Evolutionary conservation across 257 asterid species (phyloP).

Genomic region (Lavandula angustifolia): DNA sequence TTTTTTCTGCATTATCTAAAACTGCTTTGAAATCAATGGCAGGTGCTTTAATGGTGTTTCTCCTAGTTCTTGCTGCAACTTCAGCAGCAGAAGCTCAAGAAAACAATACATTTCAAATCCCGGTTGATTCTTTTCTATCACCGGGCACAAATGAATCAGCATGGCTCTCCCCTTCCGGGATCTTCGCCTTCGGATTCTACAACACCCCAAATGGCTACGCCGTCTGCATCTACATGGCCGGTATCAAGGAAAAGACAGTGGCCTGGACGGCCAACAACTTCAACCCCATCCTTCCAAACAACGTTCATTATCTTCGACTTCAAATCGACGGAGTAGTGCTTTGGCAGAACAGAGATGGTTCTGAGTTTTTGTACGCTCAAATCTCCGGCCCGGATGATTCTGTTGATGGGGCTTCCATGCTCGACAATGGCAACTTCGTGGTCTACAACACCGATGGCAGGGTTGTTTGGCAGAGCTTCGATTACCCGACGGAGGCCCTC

Average conservation of each 20-base stretch:
- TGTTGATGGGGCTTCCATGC: neutral
- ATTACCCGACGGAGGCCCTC: neutral
- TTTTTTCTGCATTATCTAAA: no score
- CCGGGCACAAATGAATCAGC: neutral
- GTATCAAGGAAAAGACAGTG: slow-evolving; percentile 8
- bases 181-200: slow-evolving; percentile 18
- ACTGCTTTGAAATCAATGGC: neutral
- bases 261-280: slow-evolving; percentile 38
- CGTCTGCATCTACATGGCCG: neutral
- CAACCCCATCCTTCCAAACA: slow-evolving; percentile 28
- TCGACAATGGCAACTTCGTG: slow-evolving; percentile 13
- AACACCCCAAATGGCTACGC: neutral
- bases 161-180: slow-evolving; percentile 3
- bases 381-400: neutral
- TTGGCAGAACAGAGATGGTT: neutral
- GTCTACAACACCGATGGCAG: neutral
- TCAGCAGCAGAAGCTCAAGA: neutral
- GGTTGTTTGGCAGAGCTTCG: slow-evolving; percentile 6
- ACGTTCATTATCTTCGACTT: neutral
- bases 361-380: neutral
- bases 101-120: neutral
- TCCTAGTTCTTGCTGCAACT: neutral
- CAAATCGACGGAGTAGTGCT: slow-evolving; percentile 35
- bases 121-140: neutral
- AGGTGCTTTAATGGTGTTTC: neutral